A percentile compares a stretch with the other conserved stretches of the same genome.
phyloP scores from a whole-genome alignment of 306 rosid genomes.

The Canavalia ensiformis region DNA sequence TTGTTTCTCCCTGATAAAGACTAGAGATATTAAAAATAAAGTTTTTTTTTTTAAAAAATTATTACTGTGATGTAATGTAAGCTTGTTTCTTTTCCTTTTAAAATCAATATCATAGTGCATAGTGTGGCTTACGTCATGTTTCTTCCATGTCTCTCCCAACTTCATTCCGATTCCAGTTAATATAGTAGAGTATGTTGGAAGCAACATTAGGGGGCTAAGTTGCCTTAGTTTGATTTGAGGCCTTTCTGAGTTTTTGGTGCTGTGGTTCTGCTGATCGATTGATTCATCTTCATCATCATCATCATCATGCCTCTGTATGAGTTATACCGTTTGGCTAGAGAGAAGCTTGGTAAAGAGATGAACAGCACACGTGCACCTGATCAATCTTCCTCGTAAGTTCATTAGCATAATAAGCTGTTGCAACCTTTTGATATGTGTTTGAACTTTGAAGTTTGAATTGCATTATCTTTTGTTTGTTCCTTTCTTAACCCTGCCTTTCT shows the following conservation, averaged over 20 bases:
- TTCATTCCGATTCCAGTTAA: conserved; percentile 47
- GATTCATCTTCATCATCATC: conserved; percentile 47
- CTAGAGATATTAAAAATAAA: conserved; percentile 54
- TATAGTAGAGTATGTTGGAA: conserved; percentile 49
- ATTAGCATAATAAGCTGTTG: conserved; percentile 21
- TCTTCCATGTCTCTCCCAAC: conserved; percentile 47
- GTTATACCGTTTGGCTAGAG: conserved; percentile 74
- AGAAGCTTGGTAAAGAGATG: conserved; percentile 64
- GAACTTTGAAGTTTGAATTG: conserved; percentile 36
- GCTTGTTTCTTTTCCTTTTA: conserved; percentile 45
- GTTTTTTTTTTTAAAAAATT: conserved; percentile 54
- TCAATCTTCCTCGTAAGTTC: conserved; percentile 74
- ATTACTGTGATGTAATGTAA: conserved; percentile 29
- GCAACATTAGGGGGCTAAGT: conserved; percentile 49
- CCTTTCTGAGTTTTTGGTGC: conserved; percentile 47
- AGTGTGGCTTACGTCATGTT: conserved; percentile 61
- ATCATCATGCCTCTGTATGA: conserved; percentile 86
- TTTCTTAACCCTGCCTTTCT: conserved; percentile 36
- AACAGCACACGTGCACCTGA: conserved; percentile 52
- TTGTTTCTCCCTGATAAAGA: conserved; percentile 63
- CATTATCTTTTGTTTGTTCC: conserved; percentile 35
- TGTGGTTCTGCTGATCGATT: conserved; percentile 46
- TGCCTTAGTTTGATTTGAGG: conserved; percentile 51
- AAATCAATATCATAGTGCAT: conserved; percentile 47
- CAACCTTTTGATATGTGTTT: conserved; percentile 31